Conservation (phyloP, 257 asterid species). For the Nicotiana undulata region DNA sequence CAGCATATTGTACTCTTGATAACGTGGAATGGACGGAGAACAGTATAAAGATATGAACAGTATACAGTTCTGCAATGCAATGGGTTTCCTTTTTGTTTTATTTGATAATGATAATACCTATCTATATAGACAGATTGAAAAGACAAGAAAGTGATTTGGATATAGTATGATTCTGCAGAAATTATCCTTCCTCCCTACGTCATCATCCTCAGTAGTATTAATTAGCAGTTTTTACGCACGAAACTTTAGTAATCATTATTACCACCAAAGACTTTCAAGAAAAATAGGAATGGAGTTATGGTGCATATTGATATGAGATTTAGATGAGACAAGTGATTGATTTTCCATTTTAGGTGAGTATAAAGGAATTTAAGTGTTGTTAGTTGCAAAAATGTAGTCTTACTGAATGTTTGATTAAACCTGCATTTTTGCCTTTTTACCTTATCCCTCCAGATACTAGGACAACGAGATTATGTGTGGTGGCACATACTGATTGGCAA, state of each 20-base stretch:
- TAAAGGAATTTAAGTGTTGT: background rate
- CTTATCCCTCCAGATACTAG: background rate
- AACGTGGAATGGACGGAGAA: background rate
- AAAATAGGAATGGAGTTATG: background rate
- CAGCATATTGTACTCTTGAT: no score
- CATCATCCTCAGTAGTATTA: background rate
- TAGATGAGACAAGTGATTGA: slow-evolving; percentile 12
- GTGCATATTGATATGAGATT: background rate
- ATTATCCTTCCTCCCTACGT: slow-evolving; percentile 12
- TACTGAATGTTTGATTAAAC: background rate
- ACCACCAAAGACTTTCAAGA: background rate
- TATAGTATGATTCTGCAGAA: slow-evolving; percentile 28
- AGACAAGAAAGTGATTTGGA: slow-evolving; percentile 28
- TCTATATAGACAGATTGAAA: slow-evolving; percentile 30
- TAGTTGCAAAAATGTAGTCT: background rate
- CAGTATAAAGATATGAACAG: slow-evolving; percentile 10
- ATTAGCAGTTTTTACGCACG: slow-evolving; percentile 8
- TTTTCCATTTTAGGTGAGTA: background rate
- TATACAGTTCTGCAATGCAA: background rate
- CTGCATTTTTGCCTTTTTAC: background rate
- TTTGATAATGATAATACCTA: background rate
- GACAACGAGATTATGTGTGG: background rate
- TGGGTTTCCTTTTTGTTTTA: background rate
- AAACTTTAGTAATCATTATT: slow-evolving; percentile 12
- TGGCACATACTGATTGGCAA: background rate